Evolutionary conservation across 805 yeast genomes (phyloP).

Genomic region (Peterozyma toletana): DNA sequence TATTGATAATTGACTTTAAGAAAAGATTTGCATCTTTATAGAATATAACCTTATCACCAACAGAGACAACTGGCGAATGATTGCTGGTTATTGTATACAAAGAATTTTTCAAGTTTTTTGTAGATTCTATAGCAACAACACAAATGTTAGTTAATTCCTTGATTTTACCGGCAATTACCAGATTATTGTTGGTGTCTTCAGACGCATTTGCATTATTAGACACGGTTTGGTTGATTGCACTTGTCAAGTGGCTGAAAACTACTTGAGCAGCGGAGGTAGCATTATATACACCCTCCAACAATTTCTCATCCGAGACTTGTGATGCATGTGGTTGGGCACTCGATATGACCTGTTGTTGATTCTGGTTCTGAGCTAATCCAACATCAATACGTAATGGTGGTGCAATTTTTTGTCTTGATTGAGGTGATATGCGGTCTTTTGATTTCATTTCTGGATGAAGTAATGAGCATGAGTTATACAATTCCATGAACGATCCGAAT

Average conservation of each 20-base stretch:
- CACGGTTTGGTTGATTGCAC: conserved; percentile 61
- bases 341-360: conserved; percentile 1
- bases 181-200: neutral
- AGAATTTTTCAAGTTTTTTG: conserved; percentile 48
- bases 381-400: conserved; percentile 11
- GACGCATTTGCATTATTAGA: conserved; percentile 42
- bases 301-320: conserved; percentile 41
- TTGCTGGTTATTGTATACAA: conserved; percentile 38
- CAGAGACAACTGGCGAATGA: conserved; percentile 20
- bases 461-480: conserved; percentile 56
- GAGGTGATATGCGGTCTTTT: neutral
- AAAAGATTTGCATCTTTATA: conserved; percentile 85
- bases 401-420: conserved; percentile 3
- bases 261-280: conserved; percentile 66
- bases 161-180: conserved; percentile 23
- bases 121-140: conserved; percentile 74
- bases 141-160: conserved; percentile 75
- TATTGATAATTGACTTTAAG: conserved; percentile 74
- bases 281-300: conserved; percentile 54
- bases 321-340: conserved; percentile 5
- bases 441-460: conserved; percentile 20
- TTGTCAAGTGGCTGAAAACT: conserved; percentile 70
- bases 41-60: conserved; percentile 44
- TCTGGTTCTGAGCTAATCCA: neutral
- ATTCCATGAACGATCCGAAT: conserved; percentile 58